Evolutionary conservation across 2,329 filamentous ascomycete species (phyloP).

Genomic region (Aspergillus felis): DNA sequence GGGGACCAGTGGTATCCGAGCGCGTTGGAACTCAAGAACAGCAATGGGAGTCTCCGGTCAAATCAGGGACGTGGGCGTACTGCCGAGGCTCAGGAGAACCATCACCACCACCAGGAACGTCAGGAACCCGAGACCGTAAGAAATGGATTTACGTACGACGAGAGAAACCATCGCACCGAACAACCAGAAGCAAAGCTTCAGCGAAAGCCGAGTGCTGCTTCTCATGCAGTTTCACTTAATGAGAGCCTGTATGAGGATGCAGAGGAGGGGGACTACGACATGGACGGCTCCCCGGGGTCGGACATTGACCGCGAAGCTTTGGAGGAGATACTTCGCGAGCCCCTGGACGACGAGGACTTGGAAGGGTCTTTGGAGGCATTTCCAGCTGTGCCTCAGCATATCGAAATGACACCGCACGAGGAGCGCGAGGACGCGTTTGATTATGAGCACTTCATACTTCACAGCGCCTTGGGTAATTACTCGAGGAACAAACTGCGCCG

Average conservation of each 20-base stretch:
- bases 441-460: constrained; percentile 92
- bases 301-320: constrained; percentile 63
- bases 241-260: constrained; percentile 43
- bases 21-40: constrained; percentile 33
- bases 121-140: constrained; percentile 13
- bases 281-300: constrained; percentile 29
- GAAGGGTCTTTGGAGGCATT: constrained; percentile 33
- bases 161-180: constrained; percentile 3
- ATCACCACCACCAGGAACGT: constrained; percentile 18
- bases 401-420: constrained; percentile 71
- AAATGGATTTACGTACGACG: constrained; percentile 7
- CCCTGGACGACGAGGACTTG: constrained; percentile 36
- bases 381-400: constrained; percentile 33
- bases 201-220: constrained; percentile 4
- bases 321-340: constrained; percentile 48
- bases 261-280: constrained; percentile 37
- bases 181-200: constrained; percentile 1
- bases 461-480: constrained; percentile 77
- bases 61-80: constrained; percentile 33
- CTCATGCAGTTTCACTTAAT: constrained; percentile 12
- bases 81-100: constrained; percentile 22
- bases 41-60: constrained; percentile 32
- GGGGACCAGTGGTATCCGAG: constrained; percentile 57
- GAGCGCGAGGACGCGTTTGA: constrained; percentile 94
- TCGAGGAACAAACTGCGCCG: constrained; percentile 29